These are phyloP conservation scores for Pseudonitzschia pungens DNA, from an alignment of 108 stramenopile species.

Conservation along the genomic window DNA sequence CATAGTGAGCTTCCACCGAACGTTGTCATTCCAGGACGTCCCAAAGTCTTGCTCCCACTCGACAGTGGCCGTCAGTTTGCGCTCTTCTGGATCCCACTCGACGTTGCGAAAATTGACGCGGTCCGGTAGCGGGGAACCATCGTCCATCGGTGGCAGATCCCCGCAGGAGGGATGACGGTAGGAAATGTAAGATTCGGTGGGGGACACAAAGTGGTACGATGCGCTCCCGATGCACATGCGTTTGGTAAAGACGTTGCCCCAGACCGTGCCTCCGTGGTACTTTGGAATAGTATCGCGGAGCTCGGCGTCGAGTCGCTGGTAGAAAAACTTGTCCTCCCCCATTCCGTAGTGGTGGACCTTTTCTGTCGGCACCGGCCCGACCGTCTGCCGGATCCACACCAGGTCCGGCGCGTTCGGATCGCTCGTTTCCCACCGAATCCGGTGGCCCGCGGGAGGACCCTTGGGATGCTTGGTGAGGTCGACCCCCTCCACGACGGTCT, in stretches of 20 bases:
- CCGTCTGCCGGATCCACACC: conserved; percentile 40
- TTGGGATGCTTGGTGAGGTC: conserved; percentile 35
- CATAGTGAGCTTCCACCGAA: conserved; percentile 61
- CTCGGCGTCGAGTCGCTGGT: conserved; percentile 25
- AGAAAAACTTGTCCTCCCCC: conserved; percentile 31
- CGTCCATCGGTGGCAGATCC: conserved; percentile 61
- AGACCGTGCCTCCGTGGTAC: conserved; percentile 43
- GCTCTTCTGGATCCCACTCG: conserved; percentile 37
- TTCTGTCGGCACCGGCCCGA: conserved; percentile 22
- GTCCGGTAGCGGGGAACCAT: conserved; percentile 58
- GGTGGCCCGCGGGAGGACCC: conserved; percentile 43
- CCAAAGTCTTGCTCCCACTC: conserved; percentile 62
- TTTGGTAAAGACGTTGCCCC: conserved; percentile 69
- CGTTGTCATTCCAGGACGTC: conserved; percentile 65
- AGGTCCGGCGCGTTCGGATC: conserved; percentile 23
- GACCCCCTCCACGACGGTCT: conserved; percentile 26
- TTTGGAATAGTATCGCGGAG: conserved; percentile 23
- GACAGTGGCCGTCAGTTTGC: conserved; percentile 53
- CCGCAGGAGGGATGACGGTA: conserved; percentile 57
- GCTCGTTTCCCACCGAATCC: conserved; percentile 41
- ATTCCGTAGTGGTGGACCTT: conserved; percentile 26
- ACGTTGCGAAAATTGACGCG: conserved; percentile 58
- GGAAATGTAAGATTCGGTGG: conserved; percentile 50
- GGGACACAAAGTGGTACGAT: conserved; percentile 66
- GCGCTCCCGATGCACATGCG: conserved; percentile 58